Evolutionary conservation across 371 early-diverging fungal genomes (phyloP).

Genomic region (Apophysomyces ossiformis): DNA sequence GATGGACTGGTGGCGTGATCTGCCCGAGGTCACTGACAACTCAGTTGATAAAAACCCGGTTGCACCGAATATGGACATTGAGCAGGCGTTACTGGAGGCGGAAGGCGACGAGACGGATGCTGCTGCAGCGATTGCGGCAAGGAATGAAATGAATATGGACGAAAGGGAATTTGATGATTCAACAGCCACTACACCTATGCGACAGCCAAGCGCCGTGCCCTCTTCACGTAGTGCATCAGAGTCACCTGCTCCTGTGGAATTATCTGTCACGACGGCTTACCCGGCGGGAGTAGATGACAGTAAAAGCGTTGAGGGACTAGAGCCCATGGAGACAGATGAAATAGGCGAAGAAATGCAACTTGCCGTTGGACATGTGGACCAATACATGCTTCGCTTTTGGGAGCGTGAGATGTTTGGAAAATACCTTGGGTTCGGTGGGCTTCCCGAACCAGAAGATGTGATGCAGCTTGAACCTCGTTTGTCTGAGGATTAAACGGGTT

Average conservation of each 20-base stretch:
- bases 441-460: slow-evolving; percentile 37
- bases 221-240: slow-evolving; percentile 17
- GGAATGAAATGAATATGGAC: slow-evolving; percentile 71
- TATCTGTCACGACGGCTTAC: slow-evolving; percentile 1
- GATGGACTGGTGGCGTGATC: slow-evolving; percentile 71
- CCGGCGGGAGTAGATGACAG: not conserved
- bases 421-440: slow-evolving; percentile 67
- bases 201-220: slow-evolving; percentile 18
- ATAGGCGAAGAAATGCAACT: slow-evolving; percentile 42
- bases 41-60: slow-evolving; percentile 25
- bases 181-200: slow-evolving; percentile 21
- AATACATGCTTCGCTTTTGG: slow-evolving; percentile 73
- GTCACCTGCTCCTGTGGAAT: slow-evolving; percentile 19
- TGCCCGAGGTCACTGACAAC: slow-evolving; percentile 56
- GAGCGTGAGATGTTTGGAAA: slow-evolving; percentile 62
- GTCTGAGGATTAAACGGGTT: not conserved
- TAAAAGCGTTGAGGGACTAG: not conserved
- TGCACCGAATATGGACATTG: slow-evolving; percentile 56
- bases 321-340: slow-evolving; percentile 15
- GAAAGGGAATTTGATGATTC: slow-evolving; percentile 66
- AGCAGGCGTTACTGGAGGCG: slow-evolving; percentile 69
- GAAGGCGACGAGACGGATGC: slow-evolving; percentile 76
- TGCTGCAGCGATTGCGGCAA: slow-evolving; percentile 65
- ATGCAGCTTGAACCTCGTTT: not conserved
- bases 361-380: slow-evolving; percentile 69